phyloP scores from a whole-genome alignment of 2,329 filamentous ascomycete species.

The Epichloe hybrida region DNA sequence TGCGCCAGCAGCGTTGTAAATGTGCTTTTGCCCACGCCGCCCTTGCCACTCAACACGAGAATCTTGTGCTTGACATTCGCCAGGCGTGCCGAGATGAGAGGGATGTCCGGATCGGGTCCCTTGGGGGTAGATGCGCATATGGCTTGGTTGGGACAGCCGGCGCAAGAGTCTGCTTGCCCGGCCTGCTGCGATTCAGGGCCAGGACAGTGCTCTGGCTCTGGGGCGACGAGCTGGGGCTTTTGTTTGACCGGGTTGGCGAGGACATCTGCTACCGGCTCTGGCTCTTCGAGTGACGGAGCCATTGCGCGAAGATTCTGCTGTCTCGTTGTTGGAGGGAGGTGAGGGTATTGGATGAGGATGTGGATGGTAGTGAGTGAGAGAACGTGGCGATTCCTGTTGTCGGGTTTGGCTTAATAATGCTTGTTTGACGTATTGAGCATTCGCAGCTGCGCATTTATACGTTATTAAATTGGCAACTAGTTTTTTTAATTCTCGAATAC shows the following conservation, averaged over 20 bases:
- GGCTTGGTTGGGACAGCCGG: conserved; percentile 86
- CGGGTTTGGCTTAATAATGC: conserved; percentile 2
- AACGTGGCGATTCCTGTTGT: background rate
- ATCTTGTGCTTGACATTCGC: conserved; percentile 80
- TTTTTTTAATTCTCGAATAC: background rate
- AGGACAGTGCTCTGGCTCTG: conserved; percentile 93
- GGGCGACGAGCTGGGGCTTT: conserved; percentile 76
- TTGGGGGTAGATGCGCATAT: conserved; percentile 93
- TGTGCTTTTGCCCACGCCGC: conserved; percentile 91
- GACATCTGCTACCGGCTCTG: conserved; percentile 52
- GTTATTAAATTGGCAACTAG: background rate
- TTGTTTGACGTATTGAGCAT: background rate
- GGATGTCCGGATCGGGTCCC: conserved; percentile 88
- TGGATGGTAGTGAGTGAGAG: background rate
- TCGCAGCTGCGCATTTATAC: background rate
- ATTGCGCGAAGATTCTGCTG: conserved; percentile 29
- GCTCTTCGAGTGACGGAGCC: conserved; percentile 62
- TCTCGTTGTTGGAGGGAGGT: background rate
- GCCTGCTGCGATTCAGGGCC: conserved; percentile 69
- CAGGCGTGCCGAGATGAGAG: conserved; percentile 73
- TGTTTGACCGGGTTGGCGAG: conserved; percentile 63
- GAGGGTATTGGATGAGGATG: background rate
- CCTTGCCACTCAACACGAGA: conserved; percentile 84
- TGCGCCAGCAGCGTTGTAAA: conserved; percentile 82
- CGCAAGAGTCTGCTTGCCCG: conserved; percentile 68